Evolutionary conservation across 2,329 filamentous ascomycete species (phyloP), one percentile per base, ranked within the genome.

Genomic region (Aspergillus japonicus): DNA sequence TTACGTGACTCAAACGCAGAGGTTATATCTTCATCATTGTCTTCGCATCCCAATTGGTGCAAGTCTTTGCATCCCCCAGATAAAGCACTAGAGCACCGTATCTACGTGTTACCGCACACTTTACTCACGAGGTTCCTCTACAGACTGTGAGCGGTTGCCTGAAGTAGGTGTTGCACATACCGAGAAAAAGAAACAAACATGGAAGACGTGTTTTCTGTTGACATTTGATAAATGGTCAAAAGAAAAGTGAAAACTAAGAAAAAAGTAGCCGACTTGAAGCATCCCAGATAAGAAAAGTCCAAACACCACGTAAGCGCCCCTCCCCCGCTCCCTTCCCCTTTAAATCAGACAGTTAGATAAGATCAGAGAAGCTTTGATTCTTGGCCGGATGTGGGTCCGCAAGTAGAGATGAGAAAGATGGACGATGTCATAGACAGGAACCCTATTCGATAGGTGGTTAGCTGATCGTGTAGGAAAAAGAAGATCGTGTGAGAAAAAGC

Each of bases 241-340:
- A 62, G 61, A 62, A 23, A 12, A 50, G 5, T 63, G 60, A 58
- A 64, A 54, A 2, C 7, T 2, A 8, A 8, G 8, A 29, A 26
- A 29, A 29, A 29, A 29, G 26, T 29, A 7, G 6, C 26, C 26
- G 26, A 29, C 26, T 29, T 29, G 8, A 29, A 29, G 26, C 26
- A 58, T 58, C 51, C 62, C 61, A 24, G 47, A 54, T 35, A 3
- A 29, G 8, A 10, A 29, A 29, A 29, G 7, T 29, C 26, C 48
- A 60, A 66, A 64, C 63, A 65, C 63, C 63, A 54, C 64, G 65
- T 54, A 57, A 71, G 69, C 69, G 69, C 69, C 70, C 58, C 62
- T 57, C 63, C 42, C 39, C 57, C 26, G 26, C 51, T 53, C 23
- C 44, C 52, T 33, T 56, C 48, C 51, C 49, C n/a, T 50, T 24